These are phyloP conservation scores for Pythium phragmiticola DNA, from an alignment of 352 stramenopile species.

Conservation along the genomic window DNA sequence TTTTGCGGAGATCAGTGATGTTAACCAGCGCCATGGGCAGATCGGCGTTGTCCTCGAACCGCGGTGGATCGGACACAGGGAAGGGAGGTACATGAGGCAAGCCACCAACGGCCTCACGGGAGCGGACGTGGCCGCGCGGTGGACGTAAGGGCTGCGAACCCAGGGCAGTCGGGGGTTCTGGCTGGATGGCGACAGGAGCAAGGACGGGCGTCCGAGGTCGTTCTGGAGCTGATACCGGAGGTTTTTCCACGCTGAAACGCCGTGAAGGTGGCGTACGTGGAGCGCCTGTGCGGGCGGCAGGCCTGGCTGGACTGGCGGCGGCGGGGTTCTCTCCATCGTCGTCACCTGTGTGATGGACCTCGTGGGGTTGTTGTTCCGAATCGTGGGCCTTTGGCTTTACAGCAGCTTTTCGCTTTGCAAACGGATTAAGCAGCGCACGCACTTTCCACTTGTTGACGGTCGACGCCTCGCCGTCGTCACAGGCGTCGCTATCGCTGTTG, in stretches of 20 bases:
- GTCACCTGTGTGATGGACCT: neutral
- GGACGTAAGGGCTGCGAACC: neutral
- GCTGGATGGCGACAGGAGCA: neutral
- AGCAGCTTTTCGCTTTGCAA: conserved; percentile 46
- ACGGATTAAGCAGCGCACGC: conserved; percentile 66
- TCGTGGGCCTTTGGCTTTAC: neutral
- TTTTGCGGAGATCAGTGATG: conserved; percentile 21
- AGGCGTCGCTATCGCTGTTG: conserved; percentile 3
- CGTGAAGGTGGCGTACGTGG: neutral
- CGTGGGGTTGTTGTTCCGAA: neutral
- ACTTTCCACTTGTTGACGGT: conserved; percentile 70
- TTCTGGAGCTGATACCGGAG: neutral
- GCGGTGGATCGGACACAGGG: neutral
- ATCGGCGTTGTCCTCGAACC: neutral
- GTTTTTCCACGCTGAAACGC: neutral
- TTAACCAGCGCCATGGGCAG: conserved; percentile 10
- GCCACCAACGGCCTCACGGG: conserved; percentile 11
- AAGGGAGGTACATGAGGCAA: conserved; percentile 1
- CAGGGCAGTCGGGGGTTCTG: neutral
- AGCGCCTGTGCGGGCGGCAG: neutral
- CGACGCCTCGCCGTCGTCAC: conserved; percentile 8
- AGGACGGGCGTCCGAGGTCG: conserved; percentile 2
- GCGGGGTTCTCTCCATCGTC: conserved; percentile 13
- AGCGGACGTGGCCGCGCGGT: conserved; percentile 4
- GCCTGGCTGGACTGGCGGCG: conserved; percentile 3